Evolutionary conservation across 768 basidiomycete genomes (phyloP), one percentile per base, ranked within the genome.

Genomic region (Rhodotorula taiwanensis): DNA sequence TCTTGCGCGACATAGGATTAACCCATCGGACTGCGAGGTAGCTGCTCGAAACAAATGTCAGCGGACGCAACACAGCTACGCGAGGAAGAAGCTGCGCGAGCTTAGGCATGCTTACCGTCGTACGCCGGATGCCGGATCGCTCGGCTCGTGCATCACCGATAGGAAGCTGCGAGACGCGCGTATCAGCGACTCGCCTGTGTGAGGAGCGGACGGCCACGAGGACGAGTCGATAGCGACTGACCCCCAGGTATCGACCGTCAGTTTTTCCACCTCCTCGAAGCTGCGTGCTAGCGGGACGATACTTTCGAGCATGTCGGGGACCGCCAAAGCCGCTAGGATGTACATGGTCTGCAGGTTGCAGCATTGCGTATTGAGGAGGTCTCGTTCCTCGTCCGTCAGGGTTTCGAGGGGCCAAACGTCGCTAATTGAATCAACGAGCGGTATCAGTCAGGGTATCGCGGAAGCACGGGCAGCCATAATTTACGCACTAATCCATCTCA

Each of bases 401-500:
- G 36, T 23, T 16, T 53, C 27, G 28, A 65, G 28, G 2, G 54
- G 48, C 49, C 49, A 65, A n/a, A 65, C 39, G 31, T 65, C 64
- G 43, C 64, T 65, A 44, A 10, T 9, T 16, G 36, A n/a, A n/a
- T n/a, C n/a, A n/a, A n/a, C 36, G 16, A 21, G 10, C 2, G 34
- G 39, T n/a, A n/a, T n/a, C n/a, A n/a, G n/a, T n/a, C n/a, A n/a
- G n/a, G n/a, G n/a, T n/a, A n/a, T n/a, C 4, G 4, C 20, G 33
- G 36, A 30, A 9, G 8, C 21, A 25, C 15, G 41, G 47, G 16
- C 2, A 30, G 25, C 14, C 16, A 18, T 3, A 18, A 25, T 28
- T 8, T n/a, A 41, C 63, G 49, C 42, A 65, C 64, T 65, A 65
- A 50, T 65, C 64, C 64, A 65, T 65, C 54, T 65, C 64, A 58